phyloP scores from a whole-genome alignment of 2,329 filamentous ascomycete genomes.

The Atkinsonella texensis region DNA sequence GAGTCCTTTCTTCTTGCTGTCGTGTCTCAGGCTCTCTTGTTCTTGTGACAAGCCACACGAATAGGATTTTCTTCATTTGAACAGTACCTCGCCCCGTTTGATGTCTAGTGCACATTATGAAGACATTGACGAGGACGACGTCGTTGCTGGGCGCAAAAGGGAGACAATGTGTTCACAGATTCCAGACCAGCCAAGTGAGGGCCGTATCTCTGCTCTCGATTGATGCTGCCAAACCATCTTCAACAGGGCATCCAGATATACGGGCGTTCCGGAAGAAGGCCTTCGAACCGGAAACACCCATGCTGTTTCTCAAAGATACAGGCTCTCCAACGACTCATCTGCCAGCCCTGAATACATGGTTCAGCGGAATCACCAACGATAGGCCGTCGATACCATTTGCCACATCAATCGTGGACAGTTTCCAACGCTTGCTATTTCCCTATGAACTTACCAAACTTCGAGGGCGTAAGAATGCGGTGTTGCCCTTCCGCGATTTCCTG shows the following conservation, averaged over 20 bases:
- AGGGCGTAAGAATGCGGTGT: slow-evolving; percentile 9
- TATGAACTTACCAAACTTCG: slow-evolving; percentile 25
- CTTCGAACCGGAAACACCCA: slow-evolving; percentile 39
- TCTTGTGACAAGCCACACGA: neutral
- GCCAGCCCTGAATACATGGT: slow-evolving; percentile 50
- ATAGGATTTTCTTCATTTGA: neutral
- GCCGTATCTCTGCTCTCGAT: slow-evolving; percentile 1
- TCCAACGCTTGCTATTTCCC: slow-evolving; percentile 21
- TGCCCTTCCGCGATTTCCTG: slow-evolving; percentile 18
- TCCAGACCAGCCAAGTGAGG: neutral
- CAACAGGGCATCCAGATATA: slow-evolving; percentile 16
- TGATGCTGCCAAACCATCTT: slow-evolving; percentile 6
- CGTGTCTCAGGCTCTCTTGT: too few species aligned
- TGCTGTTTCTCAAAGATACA: slow-evolving; percentile 32
- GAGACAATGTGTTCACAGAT: neutral
- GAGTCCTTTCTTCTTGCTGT: too few species aligned
- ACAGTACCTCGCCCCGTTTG: too few species aligned
- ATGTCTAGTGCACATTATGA: slow-evolving; percentile 3
- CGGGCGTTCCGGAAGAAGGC: slow-evolving; percentile 39
- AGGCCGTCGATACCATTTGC: neutral
- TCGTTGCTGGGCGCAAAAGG: neutral
- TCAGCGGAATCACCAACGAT: slow-evolving; percentile 18
- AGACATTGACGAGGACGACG: neutral
- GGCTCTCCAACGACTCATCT: slow-evolving; percentile 25
- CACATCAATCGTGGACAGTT: slow-evolving; percentile 17